These are phyloP conservation scores for Anisodus acutangulus DNA, from an alignment of 257 asterid species.

Conservation along the genomic window DNA sequence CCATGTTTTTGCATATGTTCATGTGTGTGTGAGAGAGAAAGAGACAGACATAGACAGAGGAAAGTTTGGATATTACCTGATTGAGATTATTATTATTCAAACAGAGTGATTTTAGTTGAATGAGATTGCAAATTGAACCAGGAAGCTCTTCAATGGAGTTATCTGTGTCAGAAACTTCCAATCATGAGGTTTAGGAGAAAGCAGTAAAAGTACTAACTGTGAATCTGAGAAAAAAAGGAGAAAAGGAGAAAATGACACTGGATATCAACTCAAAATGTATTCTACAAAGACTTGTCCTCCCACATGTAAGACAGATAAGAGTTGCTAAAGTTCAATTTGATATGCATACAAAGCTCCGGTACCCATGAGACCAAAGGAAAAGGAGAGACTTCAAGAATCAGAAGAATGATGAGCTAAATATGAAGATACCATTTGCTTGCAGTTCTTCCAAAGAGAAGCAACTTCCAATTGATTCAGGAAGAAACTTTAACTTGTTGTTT, in stretches of 20 bases:
- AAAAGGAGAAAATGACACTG: background rate
- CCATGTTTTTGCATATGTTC: too few species aligned
- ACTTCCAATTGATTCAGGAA: slow-evolving; percentile 96
- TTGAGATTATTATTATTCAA: slow-evolving; percentile 75
- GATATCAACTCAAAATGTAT: background rate
- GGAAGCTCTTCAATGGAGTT: slow-evolving; percentile 91
- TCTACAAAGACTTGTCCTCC: background rate
- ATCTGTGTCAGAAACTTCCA: slow-evolving; percentile 50
- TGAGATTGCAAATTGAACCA: slow-evolving; percentile 79
- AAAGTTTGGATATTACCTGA: slow-evolving; percentile 54
- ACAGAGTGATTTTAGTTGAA: slow-evolving; percentile 84
- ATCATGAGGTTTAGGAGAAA: background rate
- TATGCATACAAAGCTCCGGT: background rate
- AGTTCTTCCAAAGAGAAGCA: slow-evolving; percentile 95
- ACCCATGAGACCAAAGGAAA: background rate
- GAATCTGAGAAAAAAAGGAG: background rate
- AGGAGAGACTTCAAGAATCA: slow-evolving; percentile 29
- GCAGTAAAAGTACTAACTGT: background rate
- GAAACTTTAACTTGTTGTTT: slow-evolving; percentile 73
- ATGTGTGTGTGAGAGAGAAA: background rate
- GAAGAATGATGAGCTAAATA: slow-evolving; percentile 29
- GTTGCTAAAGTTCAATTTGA: background rate
- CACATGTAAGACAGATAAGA: background rate
- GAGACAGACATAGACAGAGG: background rate
- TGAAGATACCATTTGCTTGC: slow-evolving; percentile 85